Conservation (phyloP, 2,329 filamentous ascomycete species). For the Hypomyces perniciosus region DNA sequence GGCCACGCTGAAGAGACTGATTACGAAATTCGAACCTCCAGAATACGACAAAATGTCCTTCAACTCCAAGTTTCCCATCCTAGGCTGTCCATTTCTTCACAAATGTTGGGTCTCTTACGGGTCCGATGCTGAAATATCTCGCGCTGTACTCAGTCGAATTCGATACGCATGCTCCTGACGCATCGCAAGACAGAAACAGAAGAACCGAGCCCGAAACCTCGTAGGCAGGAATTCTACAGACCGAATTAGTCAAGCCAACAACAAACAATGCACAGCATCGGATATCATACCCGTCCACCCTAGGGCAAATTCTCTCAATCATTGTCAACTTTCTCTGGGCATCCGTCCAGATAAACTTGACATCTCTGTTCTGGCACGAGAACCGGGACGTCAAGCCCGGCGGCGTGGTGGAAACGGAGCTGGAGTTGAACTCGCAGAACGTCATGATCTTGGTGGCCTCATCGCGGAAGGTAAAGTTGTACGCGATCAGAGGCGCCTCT, state of each 20-base stretch:
- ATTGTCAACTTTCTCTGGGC: constrained; percentile 30
- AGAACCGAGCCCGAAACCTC: constrained; percentile 4
- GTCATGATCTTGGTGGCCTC: constrained; percentile 34
- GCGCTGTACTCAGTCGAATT: constrained; percentile 26
- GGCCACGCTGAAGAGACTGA: too few relatives aligned
- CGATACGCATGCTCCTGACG: constrained; percentile 18
- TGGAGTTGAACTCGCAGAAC: constrained; percentile 38
- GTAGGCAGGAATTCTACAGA: not conserved
- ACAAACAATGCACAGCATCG: not conserved
- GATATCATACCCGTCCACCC: constrained; percentile 28
- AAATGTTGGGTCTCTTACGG: constrained; percentile 16
- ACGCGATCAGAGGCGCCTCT: constrained; percentile 20
- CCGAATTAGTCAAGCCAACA: not conserved
- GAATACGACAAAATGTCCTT: not conserved
- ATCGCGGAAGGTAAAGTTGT: constrained; percentile 39
- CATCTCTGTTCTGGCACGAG: constrained; percentile 34
- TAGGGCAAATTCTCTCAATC: constrained; percentile 40
- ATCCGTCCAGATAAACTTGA: constrained; percentile 39
- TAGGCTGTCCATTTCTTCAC: constrained; percentile 9
- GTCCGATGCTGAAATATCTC: constrained; percentile 27
- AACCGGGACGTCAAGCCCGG: constrained; percentile 31
- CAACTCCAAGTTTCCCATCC: not conserved
- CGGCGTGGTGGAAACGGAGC: constrained; percentile 31
- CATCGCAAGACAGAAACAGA: constrained; percentile 4
- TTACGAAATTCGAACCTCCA: not conserved